phyloP scores from a whole-genome alignment of 176 grass and related monocot species.

The Themeda triandra region DNA sequence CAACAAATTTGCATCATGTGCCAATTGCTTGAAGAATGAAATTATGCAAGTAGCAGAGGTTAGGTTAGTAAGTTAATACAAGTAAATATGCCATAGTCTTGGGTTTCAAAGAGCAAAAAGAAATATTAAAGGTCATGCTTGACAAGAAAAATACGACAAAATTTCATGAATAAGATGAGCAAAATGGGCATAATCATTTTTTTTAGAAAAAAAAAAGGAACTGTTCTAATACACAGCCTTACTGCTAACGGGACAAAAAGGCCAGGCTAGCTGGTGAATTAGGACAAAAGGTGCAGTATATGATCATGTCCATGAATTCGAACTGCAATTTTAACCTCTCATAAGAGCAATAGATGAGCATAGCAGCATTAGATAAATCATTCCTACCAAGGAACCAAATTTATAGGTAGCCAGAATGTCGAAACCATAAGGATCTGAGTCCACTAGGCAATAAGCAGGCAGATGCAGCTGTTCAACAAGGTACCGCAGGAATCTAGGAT shows the following conservation, averaged over 20 bases:
- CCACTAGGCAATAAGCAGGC: constrained; percentile 86
- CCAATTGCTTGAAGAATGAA: constrained; percentile 65
- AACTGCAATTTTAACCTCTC: neutral
- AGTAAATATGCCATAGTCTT: neutral
- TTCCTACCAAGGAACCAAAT: constrained; percentile 87
- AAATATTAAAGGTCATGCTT: neutral
- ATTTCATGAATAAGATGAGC: neutral
- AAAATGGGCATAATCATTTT: neutral
- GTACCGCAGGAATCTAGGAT: constrained; percentile 65
- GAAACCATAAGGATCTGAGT: constrained; percentile 94
- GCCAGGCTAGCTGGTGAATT: neutral
- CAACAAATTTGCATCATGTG: constrained; percentile 88
- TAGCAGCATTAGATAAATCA: constrained; percentile 13
- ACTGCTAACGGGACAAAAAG: neutral
- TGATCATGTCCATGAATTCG: neutral
- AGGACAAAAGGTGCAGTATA: neutral
- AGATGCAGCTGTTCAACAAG: constrained; percentile 77
- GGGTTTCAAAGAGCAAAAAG: neutral
- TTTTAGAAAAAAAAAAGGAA: neutral
- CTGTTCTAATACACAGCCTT: neutral
- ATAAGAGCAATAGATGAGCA: neutral
- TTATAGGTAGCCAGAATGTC: constrained; percentile 89
- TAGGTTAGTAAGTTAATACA: too few species aligned
- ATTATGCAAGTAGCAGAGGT: neutral
- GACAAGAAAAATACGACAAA: neutral